Evolutionary conservation across 345 rosid genomes (phyloP).

Genomic region (Gossypium rotundifolium): DNA sequence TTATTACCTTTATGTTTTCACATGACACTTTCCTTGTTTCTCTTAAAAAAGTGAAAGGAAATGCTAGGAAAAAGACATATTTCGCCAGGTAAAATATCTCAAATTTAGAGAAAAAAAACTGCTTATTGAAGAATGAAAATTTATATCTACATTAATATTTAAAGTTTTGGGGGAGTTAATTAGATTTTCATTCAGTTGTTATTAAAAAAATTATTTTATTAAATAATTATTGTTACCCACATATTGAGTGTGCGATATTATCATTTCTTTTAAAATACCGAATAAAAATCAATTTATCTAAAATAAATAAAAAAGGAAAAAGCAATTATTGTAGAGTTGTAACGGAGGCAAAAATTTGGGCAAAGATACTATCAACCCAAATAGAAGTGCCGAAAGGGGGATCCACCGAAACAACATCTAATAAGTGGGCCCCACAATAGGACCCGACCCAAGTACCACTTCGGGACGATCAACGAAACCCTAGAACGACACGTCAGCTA

Average conservation of each 20-base stretch:
- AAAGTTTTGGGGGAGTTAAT: no score
- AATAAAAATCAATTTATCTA: no score
- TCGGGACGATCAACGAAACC: neutral
- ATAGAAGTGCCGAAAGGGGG: neutral
- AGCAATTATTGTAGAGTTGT: neutral
- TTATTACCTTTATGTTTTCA: no score
- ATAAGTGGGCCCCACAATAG: neutral
- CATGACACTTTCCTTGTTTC: neutral
- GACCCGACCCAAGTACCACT: neutral
- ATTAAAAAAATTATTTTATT: no score
- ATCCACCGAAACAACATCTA: neutral
- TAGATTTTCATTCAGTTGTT: no score
- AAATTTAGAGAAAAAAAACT: neutral
- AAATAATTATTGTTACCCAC: no score
- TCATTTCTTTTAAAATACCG: no score
- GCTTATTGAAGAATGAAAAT: no score
- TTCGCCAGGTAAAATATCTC: neutral
- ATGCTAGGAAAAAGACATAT: neutral
- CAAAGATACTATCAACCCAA: neutral
- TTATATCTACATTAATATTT: no score
- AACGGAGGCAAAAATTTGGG: neutral
- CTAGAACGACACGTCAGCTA: neutral
- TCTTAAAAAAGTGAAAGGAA: neutral
- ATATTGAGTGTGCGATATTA: no score
- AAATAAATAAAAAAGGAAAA: neutral